Conservation (phyloP, 2,329 filamentous ascomycete species). For the Nemania diffusa region DNA sequence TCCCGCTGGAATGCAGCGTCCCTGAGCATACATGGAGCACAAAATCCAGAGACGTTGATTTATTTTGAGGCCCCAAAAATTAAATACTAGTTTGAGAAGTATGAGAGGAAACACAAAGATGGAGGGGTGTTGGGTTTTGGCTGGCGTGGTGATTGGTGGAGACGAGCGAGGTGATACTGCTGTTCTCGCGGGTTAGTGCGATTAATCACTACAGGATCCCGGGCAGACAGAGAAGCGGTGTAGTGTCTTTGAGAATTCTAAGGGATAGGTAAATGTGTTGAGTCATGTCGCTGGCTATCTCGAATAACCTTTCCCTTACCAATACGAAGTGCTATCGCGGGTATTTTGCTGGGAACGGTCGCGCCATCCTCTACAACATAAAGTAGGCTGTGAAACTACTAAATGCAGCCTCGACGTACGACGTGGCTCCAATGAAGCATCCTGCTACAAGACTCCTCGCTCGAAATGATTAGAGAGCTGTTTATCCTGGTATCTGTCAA, state of each 20-base stretch:
- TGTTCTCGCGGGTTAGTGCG: conserved; percentile 12
- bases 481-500: conserved; percentile 9
- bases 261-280: conserved; percentile 4
- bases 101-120: background rate
- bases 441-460: background rate
- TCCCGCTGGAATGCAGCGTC: too few relatives aligned
- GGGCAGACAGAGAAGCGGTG: background rate
- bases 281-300: conserved; percentile 1
- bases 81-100: background rate
- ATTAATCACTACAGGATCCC: background rate
- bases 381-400: background rate
- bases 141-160: background rate
- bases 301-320: background rate
- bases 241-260: background rate
- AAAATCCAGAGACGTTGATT: too few relatives aligned
- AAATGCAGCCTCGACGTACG: background rate
- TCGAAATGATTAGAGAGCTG: conserved; percentile 16
- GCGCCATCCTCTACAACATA: background rate
- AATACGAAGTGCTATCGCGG: background rate
- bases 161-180: background rate
- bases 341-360: background rate
- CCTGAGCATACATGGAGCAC: too few relatives aligned
- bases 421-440: conserved; percentile 19
- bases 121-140: background rate
- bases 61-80: too few relatives aligned